Conservation (phyloP, 805 yeast species). For the Scheffersomyces stipitis region DNA sequence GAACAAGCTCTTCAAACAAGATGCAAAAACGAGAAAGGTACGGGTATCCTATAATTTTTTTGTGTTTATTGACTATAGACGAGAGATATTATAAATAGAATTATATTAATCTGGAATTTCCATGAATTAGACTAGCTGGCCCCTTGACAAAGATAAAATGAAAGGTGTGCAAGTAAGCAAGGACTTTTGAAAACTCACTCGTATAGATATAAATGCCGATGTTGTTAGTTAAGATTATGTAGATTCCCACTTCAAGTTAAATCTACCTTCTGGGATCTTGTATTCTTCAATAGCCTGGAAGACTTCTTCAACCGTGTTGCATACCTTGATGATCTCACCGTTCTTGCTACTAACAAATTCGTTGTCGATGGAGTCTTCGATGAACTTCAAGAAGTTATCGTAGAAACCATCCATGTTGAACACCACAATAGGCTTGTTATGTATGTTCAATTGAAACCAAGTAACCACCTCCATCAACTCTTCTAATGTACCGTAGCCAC, state of each 20-base stretch:
- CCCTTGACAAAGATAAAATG: no score
- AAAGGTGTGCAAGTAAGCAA: no score
- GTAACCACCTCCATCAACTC: conserved; percentile 88
- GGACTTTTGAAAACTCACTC: no score
- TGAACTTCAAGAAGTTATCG: conserved; percentile 64
- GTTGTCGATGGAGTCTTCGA: conserved; percentile 54
- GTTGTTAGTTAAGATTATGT: no score
- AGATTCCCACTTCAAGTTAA: conserved; percentile 65
- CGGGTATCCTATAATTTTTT: no score
- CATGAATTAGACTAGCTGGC: no score
- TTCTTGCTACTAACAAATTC: conserved; percentile 72
- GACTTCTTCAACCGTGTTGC: conserved; percentile 67
- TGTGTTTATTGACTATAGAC: no score
- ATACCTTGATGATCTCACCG: conserved; percentile 67
- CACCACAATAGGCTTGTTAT: conserved; percentile 74
- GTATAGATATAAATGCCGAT: no score
- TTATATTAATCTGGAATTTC: no score
- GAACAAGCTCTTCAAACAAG: no score
- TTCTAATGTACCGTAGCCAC: conserved; percentile 89
- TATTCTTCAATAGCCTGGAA: conserved; percentile 59
- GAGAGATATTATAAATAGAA: no score
- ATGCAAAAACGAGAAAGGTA: no score
- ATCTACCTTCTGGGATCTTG: conserved; percentile 69
- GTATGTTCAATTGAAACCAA: conserved; percentile 89
- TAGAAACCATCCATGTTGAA: conserved; percentile 80